phyloP scores from a whole-genome alignment of 306 rosid genomes.

The Glycine tomentella region DNA sequence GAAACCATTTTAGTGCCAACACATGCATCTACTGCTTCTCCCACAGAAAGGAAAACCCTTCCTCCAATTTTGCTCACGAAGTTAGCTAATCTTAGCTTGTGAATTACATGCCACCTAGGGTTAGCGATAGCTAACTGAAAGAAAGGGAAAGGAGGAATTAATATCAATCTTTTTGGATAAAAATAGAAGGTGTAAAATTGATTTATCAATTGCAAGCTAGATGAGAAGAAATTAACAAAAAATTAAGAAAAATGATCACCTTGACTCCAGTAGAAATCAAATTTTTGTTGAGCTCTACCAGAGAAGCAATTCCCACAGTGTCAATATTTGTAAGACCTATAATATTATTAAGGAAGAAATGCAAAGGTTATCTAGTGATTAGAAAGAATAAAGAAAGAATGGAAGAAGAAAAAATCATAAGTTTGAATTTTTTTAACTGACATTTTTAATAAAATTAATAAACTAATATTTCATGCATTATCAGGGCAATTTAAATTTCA shows the following conservation, averaged over 20 bases:
- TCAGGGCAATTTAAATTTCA: neutral
- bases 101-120: conserved; percentile 82
- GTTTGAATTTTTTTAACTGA: no score
- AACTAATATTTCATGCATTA: no score
- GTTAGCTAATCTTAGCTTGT: conserved; percentile 72
- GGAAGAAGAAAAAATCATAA: no score
- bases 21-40: conserved; percentile 70
- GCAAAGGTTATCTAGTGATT: no score
- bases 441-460: no score
- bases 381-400: no score
- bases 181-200: no score
- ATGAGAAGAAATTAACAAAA: neutral
- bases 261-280: conserved; percentile 55
- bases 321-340: conserved; percentile 72
- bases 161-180: no score
- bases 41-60: conserved; percentile 67
- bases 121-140: conserved; percentile 71
- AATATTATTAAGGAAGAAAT: neutral
- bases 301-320: conserved; percentile 70
- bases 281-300: conserved; percentile 60
- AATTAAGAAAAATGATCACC: conserved; percentile 41
- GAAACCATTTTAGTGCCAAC: conserved; percentile 29
- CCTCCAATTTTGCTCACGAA: conserved; percentile 65
- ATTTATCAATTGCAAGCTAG: neutral
- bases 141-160: neutral